Conservation (phyloP, 768 basidiomycete species). For the Mycena latifolia region DNA sequence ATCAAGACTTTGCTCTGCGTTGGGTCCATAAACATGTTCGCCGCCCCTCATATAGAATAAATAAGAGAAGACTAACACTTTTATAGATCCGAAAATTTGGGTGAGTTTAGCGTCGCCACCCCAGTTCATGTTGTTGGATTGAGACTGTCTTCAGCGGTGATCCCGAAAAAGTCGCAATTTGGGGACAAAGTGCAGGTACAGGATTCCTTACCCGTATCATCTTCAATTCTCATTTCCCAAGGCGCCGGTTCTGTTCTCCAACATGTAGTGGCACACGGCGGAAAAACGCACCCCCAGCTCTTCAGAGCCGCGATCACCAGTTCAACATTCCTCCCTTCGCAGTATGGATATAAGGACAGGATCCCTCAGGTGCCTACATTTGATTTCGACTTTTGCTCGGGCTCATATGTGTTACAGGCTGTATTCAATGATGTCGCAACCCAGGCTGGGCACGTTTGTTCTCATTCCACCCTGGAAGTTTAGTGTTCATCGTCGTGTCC, state of each 20-base stretch:
- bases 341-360: conserved; percentile 34
- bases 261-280: conserved; percentile 47
- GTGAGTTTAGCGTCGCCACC: too few species aligned
- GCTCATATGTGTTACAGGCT: too few species aligned
- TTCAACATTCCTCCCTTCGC: conserved; percentile 44
- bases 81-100: too few species aligned
- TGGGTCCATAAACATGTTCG: conserved; percentile 56
- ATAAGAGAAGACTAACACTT: too few species aligned
- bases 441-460: too few species aligned
- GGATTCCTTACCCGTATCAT: too few species aligned
- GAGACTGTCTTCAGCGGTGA: conserved; percentile 47
- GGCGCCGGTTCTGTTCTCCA: conserved; percentile 42
- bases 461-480: too few species aligned
- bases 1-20: conserved; percentile 56
- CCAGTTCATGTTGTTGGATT: not conserved
- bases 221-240: too few species aligned
- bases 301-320: conserved; percentile 41
- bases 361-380: conserved; percentile 32
- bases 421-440: too few species aligned
- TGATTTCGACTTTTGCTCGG: too few species aligned
- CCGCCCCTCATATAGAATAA: not conserved
- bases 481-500: too few species aligned
- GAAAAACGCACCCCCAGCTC: conserved; percentile 43
- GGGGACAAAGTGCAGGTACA: conserved; percentile 56
- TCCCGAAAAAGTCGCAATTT: conserved; percentile 54